Evolutionary conservation across 352 stramenopile genomes (phyloP).

Genomic region (Pythium coloratum): DNA sequence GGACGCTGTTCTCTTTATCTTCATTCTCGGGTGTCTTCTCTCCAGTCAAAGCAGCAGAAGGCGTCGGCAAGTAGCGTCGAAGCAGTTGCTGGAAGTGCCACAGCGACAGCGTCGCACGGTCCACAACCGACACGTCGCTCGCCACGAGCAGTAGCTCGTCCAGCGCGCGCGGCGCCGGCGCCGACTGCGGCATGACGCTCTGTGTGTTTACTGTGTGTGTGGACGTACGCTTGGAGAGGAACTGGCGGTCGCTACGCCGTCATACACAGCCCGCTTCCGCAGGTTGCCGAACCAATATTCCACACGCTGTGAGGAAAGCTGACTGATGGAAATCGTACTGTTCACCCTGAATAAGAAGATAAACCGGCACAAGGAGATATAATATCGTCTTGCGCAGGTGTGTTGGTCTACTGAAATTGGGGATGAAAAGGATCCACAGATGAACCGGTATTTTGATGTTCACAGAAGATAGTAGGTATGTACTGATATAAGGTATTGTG

Average conservation of each 20-base stretch:
- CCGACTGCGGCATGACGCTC: conserved; percentile 8
- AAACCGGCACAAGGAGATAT: no score
- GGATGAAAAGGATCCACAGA: no score
- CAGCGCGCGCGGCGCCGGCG: conserved; percentile 27
- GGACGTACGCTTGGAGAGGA: background rate
- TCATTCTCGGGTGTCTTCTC: conserved; percentile 15
- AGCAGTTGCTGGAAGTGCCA: conserved; percentile 79
- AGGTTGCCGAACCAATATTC: conserved; percentile 11
- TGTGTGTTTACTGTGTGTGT: background rate
- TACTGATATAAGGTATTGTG: background rate
- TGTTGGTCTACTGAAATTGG: no score
- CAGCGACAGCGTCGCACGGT: conserved; percentile 71
- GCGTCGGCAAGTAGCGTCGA: conserved; percentile 43
- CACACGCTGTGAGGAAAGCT: background rate
- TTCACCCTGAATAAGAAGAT: no score
- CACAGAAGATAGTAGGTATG: background rate
- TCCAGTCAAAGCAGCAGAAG: background rate
- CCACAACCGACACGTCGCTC: conserved; percentile 65
- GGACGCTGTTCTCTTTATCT: conserved; percentile 21
- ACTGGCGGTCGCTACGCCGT: background rate
- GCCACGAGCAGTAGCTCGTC: conserved; percentile 60
- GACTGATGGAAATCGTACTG: conserved; percentile 1
- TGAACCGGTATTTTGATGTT: background rate
- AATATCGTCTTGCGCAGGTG: no score
- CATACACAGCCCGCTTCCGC: conserved; percentile 1